Percentiles rank a stretch among this genome's conserved stretches.
Evolutionary conservation across 306 rosid genomes (phyloP).

Genomic region (Abrus precatorius): DNA sequence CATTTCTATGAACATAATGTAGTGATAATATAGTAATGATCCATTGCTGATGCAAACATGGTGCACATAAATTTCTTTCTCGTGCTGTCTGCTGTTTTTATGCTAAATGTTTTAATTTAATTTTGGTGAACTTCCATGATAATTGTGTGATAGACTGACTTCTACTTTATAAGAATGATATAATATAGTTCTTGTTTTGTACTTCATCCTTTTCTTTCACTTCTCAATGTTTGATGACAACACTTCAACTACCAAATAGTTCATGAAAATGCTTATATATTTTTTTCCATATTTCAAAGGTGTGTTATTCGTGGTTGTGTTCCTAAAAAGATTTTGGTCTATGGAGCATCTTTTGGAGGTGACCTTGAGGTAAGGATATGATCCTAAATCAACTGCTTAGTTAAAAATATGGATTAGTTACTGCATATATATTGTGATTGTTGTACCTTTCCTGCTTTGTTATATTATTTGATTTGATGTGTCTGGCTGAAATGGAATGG

Average conservation of each 20-base stretch:
- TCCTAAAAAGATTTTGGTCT: slow-evolving; percentile 98
- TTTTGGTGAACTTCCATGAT: slow-evolving; percentile 11
- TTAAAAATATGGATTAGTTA: slow-evolving; percentile 34
- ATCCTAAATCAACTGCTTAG: slow-evolving; percentile 19
- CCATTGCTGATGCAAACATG: too few relatives aligned
- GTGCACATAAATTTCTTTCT: background rate
- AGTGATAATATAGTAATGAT: background rate
- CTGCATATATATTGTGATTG: slow-evolving; percentile 7
- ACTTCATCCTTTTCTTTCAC: background rate
- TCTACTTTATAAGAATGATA: slow-evolving; percentile 31
- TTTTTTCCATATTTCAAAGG: slow-evolving; percentile 59
- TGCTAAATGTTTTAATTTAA: slow-evolving; percentile 1
- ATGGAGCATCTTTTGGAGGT: slow-evolving; percentile 85
- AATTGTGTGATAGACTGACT: slow-evolving; percentile 19
- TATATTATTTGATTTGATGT: slow-evolving; percentile 10
- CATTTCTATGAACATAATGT: slow-evolving; percentile 9
- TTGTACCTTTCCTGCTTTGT: background rate
- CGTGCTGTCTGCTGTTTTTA: background rate
- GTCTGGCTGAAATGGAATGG: background rate
- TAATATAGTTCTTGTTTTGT: slow-evolving; percentile 1
- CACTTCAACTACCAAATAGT: slow-evolving; percentile 22
- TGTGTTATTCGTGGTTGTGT: slow-evolving; percentile 99
- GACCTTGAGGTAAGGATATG: slow-evolving; percentile 79
- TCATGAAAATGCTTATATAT: slow-evolving; percentile 27
- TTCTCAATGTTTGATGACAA: background rate